Percentiles rank a stretch among this genome's conserved stretches.
Evolutionary conservation across 1,139 yeast genomes (phyloP).

Genomic region (Suhomyces chickasaworum): DNA sequence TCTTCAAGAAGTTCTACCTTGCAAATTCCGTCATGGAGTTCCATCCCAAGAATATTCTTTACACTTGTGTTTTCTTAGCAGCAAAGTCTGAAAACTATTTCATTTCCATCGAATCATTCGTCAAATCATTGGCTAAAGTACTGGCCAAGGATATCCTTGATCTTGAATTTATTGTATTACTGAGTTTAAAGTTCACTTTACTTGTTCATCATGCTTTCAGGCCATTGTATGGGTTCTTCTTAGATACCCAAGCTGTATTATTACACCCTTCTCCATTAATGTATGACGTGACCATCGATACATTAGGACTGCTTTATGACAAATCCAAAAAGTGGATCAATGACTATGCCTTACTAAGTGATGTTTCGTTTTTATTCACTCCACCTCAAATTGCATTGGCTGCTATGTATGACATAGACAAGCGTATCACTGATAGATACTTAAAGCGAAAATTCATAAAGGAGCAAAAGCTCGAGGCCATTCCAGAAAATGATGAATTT

Average conservation of each 20-base stretch:
- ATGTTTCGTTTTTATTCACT: conserved; percentile 73
- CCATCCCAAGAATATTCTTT: conserved; percentile 81
- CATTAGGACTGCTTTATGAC: conserved; percentile 63
- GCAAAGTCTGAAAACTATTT: conserved; percentile 92
- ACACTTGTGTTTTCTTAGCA: conserved; percentile 86
- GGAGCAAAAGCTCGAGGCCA: conserved; percentile 15
- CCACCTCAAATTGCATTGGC: conserved; percentile 97
- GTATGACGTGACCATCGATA: conserved; percentile 43
- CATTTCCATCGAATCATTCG: conserved; percentile 81
- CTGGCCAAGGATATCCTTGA: conserved; percentile 68
- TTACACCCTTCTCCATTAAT: conserved; percentile 38
- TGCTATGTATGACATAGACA: conserved; percentile 69
- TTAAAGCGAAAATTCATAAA: conserved; percentile 56
- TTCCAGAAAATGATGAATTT: conserved; percentile 12
- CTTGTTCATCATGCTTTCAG: conserved; percentile 86
- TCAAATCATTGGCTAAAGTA: conserved; percentile 66
- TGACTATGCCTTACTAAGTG: conserved; percentile 67
- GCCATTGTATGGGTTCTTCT: conserved; percentile 87
- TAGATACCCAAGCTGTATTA: conserved; percentile 76
- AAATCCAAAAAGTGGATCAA: conserved; percentile 64
- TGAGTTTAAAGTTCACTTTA: conserved; percentile 74
- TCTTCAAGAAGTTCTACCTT: conserved; percentile 78
- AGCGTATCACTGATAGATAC: conserved; percentile 65
- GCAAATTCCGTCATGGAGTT: conserved; percentile 79
- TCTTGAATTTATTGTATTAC: conserved; percentile 75